Base-by-base conservation (phyloP, 2,329 filamentous ascomycete species). In the Phialophora macrospora region DNA sequence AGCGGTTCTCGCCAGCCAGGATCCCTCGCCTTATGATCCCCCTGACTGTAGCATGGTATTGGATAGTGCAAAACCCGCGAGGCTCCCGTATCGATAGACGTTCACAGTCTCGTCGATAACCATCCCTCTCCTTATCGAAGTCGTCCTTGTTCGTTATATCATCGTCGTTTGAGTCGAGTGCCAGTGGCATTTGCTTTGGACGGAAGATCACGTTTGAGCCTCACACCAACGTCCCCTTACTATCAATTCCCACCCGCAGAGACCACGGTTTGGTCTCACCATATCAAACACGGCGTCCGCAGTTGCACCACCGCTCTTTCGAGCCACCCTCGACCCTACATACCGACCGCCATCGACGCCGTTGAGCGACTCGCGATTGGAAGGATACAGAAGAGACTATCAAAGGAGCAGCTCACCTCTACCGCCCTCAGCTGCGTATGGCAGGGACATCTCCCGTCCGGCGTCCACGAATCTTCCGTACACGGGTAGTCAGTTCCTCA, bases 261-360 rank as follows among this genome's bases (percentile, higher is more conserved):
- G 71, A 70, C 69, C 64, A 65, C 64, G 58, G 61, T 59, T 41
- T 60, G 68, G 70, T 72, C 73, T 72, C 71, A 71, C 71, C 73
- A 75, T 73, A 75, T 73, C 73, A 73, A 78, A 68, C 73, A 85
- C 82, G 82, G 82, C 85, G 80, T 87, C 83, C 78, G 83, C 84
- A 74, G 83, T 87, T 77, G 84, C 84, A 78, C 82, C 83, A 74
- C 79, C 86, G 74, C 80, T 86, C 65, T 86, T 85, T 74, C 80
- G 83, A 83, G 83, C 85, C 71, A 82, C 84, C 81, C 81, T 85
- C 76, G 84, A 82, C 73, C 78, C 79, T 67, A 56, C 64, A 24
- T 66, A 69, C 38, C 69, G 67, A 69, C 75, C 77, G 67, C 77
- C 78, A 20, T 81, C 81, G 67, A 77, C 80, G 70, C 78, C 81